These are phyloP conservation scores for Coelastrella sp. DNA, from an alignment of 139 green algal species.

Conservation along the genomic window DNA sequence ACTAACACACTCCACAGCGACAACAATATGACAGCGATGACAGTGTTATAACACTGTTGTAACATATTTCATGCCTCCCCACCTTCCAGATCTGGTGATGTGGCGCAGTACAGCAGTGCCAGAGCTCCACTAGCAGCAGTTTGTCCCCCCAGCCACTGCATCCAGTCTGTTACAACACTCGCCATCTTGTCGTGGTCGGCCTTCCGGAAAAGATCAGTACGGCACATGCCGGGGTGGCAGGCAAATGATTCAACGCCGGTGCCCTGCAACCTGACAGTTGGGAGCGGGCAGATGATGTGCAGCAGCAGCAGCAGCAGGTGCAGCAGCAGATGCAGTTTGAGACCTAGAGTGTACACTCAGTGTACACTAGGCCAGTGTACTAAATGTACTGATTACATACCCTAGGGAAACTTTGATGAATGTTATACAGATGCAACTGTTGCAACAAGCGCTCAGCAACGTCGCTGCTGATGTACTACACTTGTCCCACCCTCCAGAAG, in stretches of 20 bases:
- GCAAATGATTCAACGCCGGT: slow-evolving; percentile 7
- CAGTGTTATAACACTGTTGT: too few relatives aligned
- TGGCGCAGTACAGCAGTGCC: slow-evolving; percentile 19
- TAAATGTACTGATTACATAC: too few relatives aligned
- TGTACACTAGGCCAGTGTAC: too few relatives aligned
- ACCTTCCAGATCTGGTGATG: slow-evolving; percentile 15
- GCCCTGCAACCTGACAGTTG: slow-evolving; percentile 16
- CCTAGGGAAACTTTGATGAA: background rate
- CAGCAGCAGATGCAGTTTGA: background rate
- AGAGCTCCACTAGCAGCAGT: background rate
- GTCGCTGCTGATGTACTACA: too few relatives aligned
- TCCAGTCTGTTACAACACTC: background rate
- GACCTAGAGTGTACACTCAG: background rate
- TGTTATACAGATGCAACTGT: too few relatives aligned
- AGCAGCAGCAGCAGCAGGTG: background rate
- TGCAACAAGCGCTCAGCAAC: too few relatives aligned
- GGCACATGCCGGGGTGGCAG: slow-evolving; percentile 5
- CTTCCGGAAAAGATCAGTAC: background rate
- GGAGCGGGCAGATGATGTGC: background rate
- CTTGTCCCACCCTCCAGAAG: too few relatives aligned
- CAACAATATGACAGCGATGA: background rate
- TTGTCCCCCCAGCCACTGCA: slow-evolving; percentile 6
- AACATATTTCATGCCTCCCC: background rate
- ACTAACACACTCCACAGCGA: background rate
- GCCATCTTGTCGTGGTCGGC: slow-evolving; percentile 27